phyloP scores from a whole-genome alignment of 1,139 yeast species.

The Debaryomycetaceae sp. region DNA sequence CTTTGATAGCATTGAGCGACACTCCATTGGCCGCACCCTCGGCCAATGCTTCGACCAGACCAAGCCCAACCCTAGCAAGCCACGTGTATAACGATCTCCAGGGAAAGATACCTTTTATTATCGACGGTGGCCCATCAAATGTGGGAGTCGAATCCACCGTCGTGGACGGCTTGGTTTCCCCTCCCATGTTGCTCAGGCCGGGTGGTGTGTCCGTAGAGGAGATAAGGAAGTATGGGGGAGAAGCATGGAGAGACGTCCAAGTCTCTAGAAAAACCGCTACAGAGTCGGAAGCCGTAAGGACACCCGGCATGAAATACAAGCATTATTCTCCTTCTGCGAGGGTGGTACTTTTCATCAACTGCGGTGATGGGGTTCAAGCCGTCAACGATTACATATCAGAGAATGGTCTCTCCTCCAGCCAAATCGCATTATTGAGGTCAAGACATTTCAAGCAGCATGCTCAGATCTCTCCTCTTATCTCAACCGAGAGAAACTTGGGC shows the following conservation, averaged over 20 bases:
- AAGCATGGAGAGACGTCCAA: conserved; percentile 56
- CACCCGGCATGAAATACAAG: conserved; percentile 97
- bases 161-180: conserved; percentile 77
- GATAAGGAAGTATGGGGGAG: conserved; percentile 60
- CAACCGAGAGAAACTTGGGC: conserved; percentile 52
- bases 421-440: conserved; percentile 50
- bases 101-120: conserved; percentile 76
- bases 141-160: conserved; percentile 96
- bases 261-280: conserved; percentile 68
- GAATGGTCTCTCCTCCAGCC: conserved; percentile 13
- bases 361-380: conserved; percentile 41
- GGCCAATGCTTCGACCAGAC: conserved; percentile 93
- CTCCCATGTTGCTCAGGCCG: conserved; percentile 88
- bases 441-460: conserved; percentile 25
- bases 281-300: conserved; percentile 67
- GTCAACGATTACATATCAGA: conserved; percentile 22
- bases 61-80: conserved; percentile 84
- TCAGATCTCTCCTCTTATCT: conserved; percentile 17
- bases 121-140: conserved; percentile 88
- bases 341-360: conserved; percentile 63
- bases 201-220: conserved; percentile 89
- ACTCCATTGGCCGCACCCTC: conserved; percentile 96
- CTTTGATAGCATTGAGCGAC: conserved; percentile 81
- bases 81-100: conserved; percentile 81
- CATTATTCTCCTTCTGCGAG: conserved; percentile 91